Base-by-base conservation (phyloP, 139 green algal genomes). In the Chlorella sp. region DNA sequence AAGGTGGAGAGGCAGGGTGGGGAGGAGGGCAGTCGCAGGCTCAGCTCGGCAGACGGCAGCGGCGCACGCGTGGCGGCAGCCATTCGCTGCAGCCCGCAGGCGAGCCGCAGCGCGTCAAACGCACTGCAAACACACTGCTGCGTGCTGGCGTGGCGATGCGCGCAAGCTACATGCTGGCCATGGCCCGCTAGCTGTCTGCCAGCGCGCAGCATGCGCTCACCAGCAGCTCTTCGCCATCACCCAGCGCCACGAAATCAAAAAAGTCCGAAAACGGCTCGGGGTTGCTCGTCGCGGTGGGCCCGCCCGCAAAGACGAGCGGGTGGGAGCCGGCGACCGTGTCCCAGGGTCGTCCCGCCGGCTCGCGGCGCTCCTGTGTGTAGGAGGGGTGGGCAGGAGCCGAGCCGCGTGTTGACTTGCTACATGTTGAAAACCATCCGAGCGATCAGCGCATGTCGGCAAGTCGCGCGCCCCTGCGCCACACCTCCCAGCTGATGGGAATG, bases 211-310 rank as follows among this genome's bases (percentile, higher is more conserved):
- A 1, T 21, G 17, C 48, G 35, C 62, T 50, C 62, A 69, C 72
- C n/a, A 84, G 79, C 63, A 80, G n/a, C 66, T 80, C 87, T 67
- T 89, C 88, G 46, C 88, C 83, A 71, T 90, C 87, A 8, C 89
- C 89, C 21, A 94, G 79, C 17, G 85, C 87, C 46, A 94, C 74
- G 50, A 92, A 94, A 67, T 94, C 89, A 43, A 93, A 90, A 63
- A 94, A 94, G 63, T 92, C 85, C 29, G 82, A 64, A 41, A 93
- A 94, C 33, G 89, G 90, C 83, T 94, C 89, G 27, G 89, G 90
- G 73, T 94, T 94, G 59, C 80, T 90, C 27, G 89, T 94, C 64
- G 89, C 89, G 21, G 90, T 94, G 59, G 89, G 89, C 3, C 89
- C 89, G 38, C 84, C 89, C 9, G 86, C 89, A 68, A 93, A 93